Percentiles rank a stretch among this genome's conserved stretches.
Evolutionary conservation across 164 flowering plant genomes (phyloP).

Genomic region (Stephania cephalantha): DNA sequence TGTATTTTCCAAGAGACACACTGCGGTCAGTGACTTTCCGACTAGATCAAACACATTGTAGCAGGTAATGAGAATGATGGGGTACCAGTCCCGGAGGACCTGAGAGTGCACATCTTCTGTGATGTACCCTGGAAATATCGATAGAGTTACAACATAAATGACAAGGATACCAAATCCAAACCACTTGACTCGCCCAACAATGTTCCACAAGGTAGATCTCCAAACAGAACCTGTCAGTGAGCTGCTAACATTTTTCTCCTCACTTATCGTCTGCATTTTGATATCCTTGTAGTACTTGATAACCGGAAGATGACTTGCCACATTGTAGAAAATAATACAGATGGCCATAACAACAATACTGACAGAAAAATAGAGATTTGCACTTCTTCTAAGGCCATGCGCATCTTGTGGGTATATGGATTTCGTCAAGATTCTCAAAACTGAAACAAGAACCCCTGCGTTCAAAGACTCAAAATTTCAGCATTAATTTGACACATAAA

Average conservation of each 20-base stretch:
- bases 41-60: conserved; percentile 89
- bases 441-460: conserved; percentile 93
- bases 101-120: conserved; percentile 89
- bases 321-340: conserved; percentile 67
- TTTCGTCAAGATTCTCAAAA: conserved; percentile 75
- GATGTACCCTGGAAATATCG: conserved; percentile 92
- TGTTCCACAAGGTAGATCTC: conserved; percentile 57
- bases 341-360: conserved; percentile 61
- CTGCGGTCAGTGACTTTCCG: conserved; percentile 73
- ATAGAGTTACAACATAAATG: conserved; percentile 68
- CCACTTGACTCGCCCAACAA: conserved; percentile 70
- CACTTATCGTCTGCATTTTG: conserved; percentile 48
- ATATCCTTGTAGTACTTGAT: conserved; percentile 66
- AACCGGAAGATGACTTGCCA: conserved; percentile 71
- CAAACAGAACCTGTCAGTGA: conserved; percentile 34
- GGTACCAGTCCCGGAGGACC: conserved; percentile 78
- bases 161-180: conserved; percentile 60
- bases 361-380: conserved; percentile 77
- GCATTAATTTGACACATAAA: not conserved
- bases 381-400: conserved; percentile 71
- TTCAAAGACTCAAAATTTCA: conserved; percentile 9
- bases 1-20: conserved; percentile 55
- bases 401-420: conserved; percentile 67
- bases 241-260: conserved; percentile 54
- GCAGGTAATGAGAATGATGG: conserved; percentile 66